Evolutionary conservation across 495 filamentous ascomycete genomes (phyloP).

Genomic region (Platismatia glauca): DNA sequence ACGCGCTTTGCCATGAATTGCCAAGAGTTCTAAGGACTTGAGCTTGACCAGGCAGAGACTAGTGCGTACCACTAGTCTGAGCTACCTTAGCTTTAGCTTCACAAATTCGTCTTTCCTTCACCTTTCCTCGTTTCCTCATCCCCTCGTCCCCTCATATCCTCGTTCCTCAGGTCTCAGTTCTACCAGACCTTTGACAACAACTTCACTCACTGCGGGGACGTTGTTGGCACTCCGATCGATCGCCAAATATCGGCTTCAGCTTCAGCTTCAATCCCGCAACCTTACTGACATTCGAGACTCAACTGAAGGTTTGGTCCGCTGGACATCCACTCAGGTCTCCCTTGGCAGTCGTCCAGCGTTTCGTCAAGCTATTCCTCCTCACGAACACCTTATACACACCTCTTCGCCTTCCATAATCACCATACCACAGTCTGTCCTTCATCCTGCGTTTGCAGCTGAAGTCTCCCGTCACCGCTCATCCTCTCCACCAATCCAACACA

Average conservation of each 20-base stretch:
- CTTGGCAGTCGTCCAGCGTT: constrained; percentile 19
- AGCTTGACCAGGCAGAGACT: neutral
- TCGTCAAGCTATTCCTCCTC: constrained; percentile 12
- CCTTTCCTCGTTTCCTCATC: too few species aligned
- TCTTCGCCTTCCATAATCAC: constrained; percentile 20
- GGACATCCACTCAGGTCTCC: constrained; percentile 9
- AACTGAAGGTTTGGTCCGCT: constrained; percentile 16
- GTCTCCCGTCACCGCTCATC: constrained; percentile 16
- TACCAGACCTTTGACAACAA: neutral
- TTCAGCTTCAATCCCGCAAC: neutral
- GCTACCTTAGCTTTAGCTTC: neutral
- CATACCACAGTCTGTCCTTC: constrained; percentile 13
- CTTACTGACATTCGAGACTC: constrained; percentile 1
- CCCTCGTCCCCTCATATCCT: too few species aligned
- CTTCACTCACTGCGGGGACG: neutral
- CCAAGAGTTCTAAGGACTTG: neutral
- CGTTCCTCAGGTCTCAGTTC: neutral
- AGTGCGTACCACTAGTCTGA: neutral
- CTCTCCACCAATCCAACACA: constrained; percentile 16
- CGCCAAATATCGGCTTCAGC: neutral
- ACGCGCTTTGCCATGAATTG: neutral
- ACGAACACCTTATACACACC: constrained; percentile 16
- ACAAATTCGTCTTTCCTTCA: constrained; percentile 6
- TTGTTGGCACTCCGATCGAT: neutral
- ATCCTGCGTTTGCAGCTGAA: constrained; percentile 19